Percentiles rank a stretch among this genome's conserved stretches.
These are phyloP conservation scores for Diaporthe sp. DNA, from an alignment of 2,329 filamentous ascomycete species.

Conservation along the genomic window DNA sequence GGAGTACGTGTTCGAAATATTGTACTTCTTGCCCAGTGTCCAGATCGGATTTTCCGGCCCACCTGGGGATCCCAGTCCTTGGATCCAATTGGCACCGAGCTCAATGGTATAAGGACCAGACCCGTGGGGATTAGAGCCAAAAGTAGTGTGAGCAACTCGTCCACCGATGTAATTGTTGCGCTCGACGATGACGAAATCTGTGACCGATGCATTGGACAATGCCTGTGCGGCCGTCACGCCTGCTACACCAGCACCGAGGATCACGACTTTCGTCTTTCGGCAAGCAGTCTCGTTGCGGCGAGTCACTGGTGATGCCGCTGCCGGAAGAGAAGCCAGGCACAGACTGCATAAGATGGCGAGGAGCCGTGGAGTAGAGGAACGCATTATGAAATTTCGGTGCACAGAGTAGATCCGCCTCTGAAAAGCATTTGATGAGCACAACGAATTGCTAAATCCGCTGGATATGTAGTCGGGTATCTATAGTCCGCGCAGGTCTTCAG, in stretches of 20 bases:
- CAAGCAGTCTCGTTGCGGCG: not conserved
- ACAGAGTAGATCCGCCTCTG: not conserved
- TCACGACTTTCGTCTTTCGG: not conserved
- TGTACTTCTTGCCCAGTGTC: not conserved
- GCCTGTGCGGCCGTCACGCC: not conserved
- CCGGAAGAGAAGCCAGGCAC: not conserved
- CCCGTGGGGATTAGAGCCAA: not conserved
- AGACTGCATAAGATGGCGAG: not conserved
- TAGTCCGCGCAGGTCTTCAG: not conserved
- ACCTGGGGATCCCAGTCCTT: not conserved
- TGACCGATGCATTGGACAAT: not conserved
- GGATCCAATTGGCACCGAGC: constrained; percentile 1
- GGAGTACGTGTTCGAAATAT: not conserved
- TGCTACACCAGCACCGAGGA: not conserved
- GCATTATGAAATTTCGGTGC: not conserved
- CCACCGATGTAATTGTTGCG: not conserved
- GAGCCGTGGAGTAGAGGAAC: not conserved
- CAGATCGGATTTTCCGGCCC: not conserved
- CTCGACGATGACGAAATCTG: not conserved
- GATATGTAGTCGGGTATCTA: not conserved
- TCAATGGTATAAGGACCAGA: not conserved
- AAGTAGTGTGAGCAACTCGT: not conserved
- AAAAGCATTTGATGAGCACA: rapidly evolving
- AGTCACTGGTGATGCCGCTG: not conserved
- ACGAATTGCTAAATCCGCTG: not conserved